These are phyloP conservation scores for Aureobasidium lini DNA, from an alignment of 2,329 filamentous ascomycete species.

Conservation along the genomic window DNA sequence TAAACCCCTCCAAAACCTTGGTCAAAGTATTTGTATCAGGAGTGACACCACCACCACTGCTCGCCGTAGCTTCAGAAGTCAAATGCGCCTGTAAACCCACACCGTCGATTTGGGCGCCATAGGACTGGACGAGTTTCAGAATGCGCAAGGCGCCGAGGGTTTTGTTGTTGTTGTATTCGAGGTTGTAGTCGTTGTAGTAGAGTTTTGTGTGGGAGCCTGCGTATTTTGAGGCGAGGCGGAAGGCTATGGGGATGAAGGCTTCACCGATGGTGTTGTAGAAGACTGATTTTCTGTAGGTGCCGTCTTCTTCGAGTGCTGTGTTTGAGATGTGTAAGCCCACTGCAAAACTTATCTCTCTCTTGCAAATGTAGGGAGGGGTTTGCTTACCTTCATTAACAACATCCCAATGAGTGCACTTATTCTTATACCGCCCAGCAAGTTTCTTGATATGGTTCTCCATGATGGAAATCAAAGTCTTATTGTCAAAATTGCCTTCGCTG, in stretches of 20 bases:
- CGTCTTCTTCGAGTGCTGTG: slow-evolving; percentile 21
- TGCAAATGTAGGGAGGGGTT: not conserved
- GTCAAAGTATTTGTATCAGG: slow-evolving; percentile 27
- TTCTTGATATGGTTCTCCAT: slow-evolving; percentile 37
- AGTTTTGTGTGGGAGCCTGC: slow-evolving; percentile 20
- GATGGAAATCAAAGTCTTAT: slow-evolving; percentile 34
- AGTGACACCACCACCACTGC: slow-evolving; percentile 15
- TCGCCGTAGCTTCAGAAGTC: slow-evolving; percentile 32
- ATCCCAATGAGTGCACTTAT: slow-evolving; percentile 33
- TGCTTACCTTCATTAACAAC: slow-evolving; percentile 28
- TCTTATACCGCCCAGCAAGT: slow-evolving; percentile 32
- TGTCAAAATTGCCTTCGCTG: slow-evolving; percentile 28
- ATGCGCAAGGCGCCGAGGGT: slow-evolving; percentile 20
- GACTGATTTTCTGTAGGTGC: slow-evolving; percentile 22
- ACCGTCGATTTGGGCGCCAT: slow-evolving; percentile 29
- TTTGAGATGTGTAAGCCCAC: not conserved
- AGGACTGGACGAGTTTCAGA: slow-evolving; percentile 20
- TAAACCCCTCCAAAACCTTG: slow-evolving; percentile 44
- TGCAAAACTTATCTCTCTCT: not conserved
- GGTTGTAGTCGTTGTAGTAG: slow-evolving; percentile 26
- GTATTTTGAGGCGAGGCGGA: slow-evolving; percentile 20
- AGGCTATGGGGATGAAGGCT: slow-evolving; percentile 23
- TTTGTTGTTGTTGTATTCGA: slow-evolving; percentile 22
- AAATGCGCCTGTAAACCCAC: slow-evolving; percentile 49
- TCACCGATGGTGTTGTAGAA: slow-evolving; percentile 24